Evolutionary conservation across 2,329 filamentous ascomycete species (phyloP).

Genomic region (Arthrobotrys pseudoclavata): DNA sequence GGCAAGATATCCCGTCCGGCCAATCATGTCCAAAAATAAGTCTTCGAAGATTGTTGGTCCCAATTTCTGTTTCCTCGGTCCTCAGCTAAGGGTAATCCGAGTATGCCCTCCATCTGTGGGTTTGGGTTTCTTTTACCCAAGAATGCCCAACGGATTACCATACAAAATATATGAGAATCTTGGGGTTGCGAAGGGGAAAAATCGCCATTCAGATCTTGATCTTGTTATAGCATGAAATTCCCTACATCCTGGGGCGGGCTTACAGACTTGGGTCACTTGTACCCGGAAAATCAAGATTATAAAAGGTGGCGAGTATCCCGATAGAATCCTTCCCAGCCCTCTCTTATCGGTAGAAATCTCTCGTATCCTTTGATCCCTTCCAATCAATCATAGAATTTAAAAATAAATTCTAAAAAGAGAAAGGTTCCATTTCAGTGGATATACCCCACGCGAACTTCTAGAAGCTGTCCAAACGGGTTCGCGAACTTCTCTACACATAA

Average conservation of each 20-base stretch:
- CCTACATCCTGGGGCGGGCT: conserved; percentile 33
- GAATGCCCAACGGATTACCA: conserved; percentile 32
- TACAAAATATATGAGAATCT: conserved; percentile 43
- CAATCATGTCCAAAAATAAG: conserved; percentile 43
- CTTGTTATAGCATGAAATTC: conserved; percentile 42
- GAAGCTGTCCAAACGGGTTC: conserved; percentile 31
- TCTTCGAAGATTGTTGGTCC: conserved; percentile 48
- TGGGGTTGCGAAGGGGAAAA: conserved; percentile 37
- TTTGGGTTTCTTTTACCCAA: conserved; percentile 48
- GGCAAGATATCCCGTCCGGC: conserved; percentile 53
- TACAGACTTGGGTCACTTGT: conserved; percentile 55
- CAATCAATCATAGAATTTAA: conserved; percentile 11
- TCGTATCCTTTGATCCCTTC: conserved; percentile 16
- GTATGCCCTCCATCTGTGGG: conserved; percentile 28
- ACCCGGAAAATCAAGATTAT: conserved; percentile 47
- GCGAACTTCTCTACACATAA: conserved; percentile 36
- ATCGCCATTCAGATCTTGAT: conserved; percentile 30
- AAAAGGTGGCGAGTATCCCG: conserved; percentile 44
- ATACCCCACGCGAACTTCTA: conserved; percentile 46
- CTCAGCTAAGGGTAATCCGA: conserved; percentile 27
- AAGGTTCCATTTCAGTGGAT: conserved; percentile 6
- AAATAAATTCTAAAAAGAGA: conserved; percentile 30
- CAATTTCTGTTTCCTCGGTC: conserved; percentile 49
- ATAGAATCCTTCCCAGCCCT: conserved; percentile 50
- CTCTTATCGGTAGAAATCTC: conserved; percentile 50